phyloP scores from a whole-genome alignment of 345 rosid genomes.

The Durio zibethinus region DNA sequence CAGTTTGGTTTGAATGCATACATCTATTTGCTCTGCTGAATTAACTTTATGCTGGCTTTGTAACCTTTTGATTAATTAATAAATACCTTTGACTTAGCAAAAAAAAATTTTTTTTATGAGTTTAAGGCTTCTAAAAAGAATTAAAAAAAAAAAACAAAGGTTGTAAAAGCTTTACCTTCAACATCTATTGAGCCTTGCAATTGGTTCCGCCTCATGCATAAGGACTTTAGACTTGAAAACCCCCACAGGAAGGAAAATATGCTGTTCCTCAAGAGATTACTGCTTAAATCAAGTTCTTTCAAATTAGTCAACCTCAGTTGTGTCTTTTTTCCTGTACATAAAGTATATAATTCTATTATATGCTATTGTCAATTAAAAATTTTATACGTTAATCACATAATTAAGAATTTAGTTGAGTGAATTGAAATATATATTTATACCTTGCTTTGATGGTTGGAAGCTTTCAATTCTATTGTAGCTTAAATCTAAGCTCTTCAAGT shows the following conservation, averaged over 20 bases:
- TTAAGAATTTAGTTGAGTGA: neutral
- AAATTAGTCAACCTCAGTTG: neutral
- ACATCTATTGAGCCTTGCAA: neutral
- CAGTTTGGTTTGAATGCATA: too few species aligned
- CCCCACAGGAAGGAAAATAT: neutral
- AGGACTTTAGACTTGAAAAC: neutral
- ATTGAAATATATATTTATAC: neutral
- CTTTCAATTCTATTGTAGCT: neutral
- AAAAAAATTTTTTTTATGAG: too few species aligned
- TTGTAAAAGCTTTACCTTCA: neutral
- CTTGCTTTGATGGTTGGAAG: neutral
- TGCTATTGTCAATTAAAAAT: neutral
- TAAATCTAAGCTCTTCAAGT: neutral
- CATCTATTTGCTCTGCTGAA: too few species aligned
- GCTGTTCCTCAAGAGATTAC: neutral
- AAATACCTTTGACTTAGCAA: too few species aligned
- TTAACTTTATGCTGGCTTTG: too few species aligned
- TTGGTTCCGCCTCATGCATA: neutral
- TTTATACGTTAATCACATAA: too few species aligned
- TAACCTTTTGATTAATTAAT: too few species aligned
- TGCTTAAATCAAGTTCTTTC: neutral
- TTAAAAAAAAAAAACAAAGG: too few species aligned
- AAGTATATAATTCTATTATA: neutral
- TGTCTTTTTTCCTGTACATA: conserved; percentile 4
- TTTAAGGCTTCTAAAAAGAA: too few species aligned